These are phyloP conservation scores for Pharnaceum exiguum DNA, from an alignment of 148 eudicot species.

Conservation along the genomic window DNA sequence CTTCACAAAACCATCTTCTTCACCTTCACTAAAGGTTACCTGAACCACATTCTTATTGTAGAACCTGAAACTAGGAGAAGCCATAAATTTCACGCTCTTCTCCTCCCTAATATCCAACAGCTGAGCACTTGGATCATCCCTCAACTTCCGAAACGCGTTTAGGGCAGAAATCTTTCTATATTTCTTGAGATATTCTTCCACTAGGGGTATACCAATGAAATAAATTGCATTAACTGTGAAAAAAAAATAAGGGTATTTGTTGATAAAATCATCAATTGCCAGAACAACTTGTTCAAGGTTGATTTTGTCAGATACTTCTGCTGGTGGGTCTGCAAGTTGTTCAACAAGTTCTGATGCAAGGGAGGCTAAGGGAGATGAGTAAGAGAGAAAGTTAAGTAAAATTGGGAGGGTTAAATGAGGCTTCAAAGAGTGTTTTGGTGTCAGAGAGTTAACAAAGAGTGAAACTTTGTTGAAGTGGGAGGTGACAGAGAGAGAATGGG, in stretches of 20 bases:
- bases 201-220: slow-evolving; percentile 62
- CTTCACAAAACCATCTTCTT: slow-evolving; percentile 69
- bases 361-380: slow-evolving; percentile 36
- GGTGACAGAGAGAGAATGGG: slow-evolving; percentile 19
- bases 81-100: slow-evolving; percentile 45
- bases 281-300: slow-evolving; percentile 58
- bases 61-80: slow-evolving; percentile 74
- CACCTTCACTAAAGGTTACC: slow-evolving; percentile 49
- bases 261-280: slow-evolving; percentile 66
- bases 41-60: slow-evolving; percentile 50
- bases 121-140: slow-evolving; percentile 59
- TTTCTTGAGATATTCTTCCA: slow-evolving; percentile 53
- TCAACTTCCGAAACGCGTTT: slow-evolving; percentile 61
- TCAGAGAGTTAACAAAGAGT: slow-evolving; percentile 12
- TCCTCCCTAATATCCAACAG: slow-evolving; percentile 82
- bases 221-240: slow-evolving; percentile 71
- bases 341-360: slow-evolving; percentile 46
- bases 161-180: slow-evolving; percentile 63
- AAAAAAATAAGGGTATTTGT: slow-evolving; percentile 71
- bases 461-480: slow-evolving; percentile 1
- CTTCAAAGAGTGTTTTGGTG: slow-evolving; percentile 27
- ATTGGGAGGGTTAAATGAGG: slow-evolving; percentile 37
- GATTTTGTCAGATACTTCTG: slow-evolving; percentile 42
- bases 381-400: slow-evolving; percentile 22
- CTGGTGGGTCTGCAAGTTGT: slow-evolving; percentile 28